Percentiles rank a stretch among this genome's conserved stretches.
Evolutionary conservation across 768 basidiomycete species (phyloP).

Genomic region (Suillus ampliporus): DNA sequence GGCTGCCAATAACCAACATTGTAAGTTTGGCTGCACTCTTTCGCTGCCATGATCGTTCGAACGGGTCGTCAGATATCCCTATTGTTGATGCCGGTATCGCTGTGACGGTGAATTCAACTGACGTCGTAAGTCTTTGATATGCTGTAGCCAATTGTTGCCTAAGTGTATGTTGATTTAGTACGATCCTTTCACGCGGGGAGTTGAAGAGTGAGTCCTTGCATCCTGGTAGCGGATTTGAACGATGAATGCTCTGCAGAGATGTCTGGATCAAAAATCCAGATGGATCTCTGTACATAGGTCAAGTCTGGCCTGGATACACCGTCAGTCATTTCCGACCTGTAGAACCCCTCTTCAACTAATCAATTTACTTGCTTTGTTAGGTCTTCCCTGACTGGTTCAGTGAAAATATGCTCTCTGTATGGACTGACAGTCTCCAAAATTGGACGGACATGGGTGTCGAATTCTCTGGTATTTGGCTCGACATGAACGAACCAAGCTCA

Average conservation of each 20-base stretch:
- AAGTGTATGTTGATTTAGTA: slow-evolving; percentile 48
- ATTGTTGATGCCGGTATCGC: slow-evolving; percentile 72
- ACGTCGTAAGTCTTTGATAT: slow-evolving; percentile 52
- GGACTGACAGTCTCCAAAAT: slow-evolving; percentile 64
- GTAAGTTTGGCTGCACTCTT: slow-evolving; percentile 18
- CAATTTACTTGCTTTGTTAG: slow-evolving; percentile 27
- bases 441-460: slow-evolving; percentile 59
- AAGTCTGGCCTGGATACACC: slow-evolving; percentile 81
- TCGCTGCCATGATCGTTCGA: not conserved
- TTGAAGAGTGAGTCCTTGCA: slow-evolving; percentile 50
- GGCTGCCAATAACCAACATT: slow-evolving; percentile 36
- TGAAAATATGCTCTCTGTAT: slow-evolving; percentile 56
- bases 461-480: slow-evolving; percentile 70
- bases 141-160: not conserved
- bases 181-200: slow-evolving; percentile 67
- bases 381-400: slow-evolving; percentile 70
- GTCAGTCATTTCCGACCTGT: slow-evolving; percentile 36
- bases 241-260: slow-evolving; percentile 44
- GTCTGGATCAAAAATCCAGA: slow-evolving; percentile 80
- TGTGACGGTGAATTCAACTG: slow-evolving; percentile 60
- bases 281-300: slow-evolving; percentile 71
- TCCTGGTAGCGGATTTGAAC: not conserved
- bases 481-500: slow-evolving; percentile 72
- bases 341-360: not conserved
- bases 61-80: slow-evolving; percentile 56